A percentile compares a stretch with the other conserved stretches of the same genome.
These are phyloP conservation scores for Cladosporium sp. DNA, from an alignment of 2,329 filamentous ascomycete species.

Conservation along the genomic window DNA sequence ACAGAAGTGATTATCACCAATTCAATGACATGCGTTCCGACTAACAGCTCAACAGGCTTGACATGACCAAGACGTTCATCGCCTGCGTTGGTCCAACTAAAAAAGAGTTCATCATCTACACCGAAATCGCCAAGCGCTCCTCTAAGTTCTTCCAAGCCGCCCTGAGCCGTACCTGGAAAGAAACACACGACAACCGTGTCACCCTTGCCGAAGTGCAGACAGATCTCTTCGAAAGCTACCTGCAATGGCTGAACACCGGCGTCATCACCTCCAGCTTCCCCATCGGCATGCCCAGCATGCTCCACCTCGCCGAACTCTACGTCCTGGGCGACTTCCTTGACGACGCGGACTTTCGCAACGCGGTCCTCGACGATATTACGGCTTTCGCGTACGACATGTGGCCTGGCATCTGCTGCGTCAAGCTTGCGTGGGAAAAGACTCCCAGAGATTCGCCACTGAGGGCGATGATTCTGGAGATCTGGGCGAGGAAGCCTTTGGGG, in stretches of 20 bases:
- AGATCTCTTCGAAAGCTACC: slow-evolving; percentile 25
- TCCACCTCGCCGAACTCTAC: neutral
- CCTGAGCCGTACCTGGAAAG: slow-evolving; percentile 22
- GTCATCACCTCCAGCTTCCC: slow-evolving; percentile 13
- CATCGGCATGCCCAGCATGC: neutral
- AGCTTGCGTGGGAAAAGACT: neutral
- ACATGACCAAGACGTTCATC: neutral
- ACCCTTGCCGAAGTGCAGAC: slow-evolving; percentile 21
- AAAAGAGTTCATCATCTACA: neutral
- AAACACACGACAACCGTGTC: slow-evolving; percentile 19
- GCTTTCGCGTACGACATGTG: neutral
- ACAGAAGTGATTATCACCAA: neutral
- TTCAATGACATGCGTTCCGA: neutral
- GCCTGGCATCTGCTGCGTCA: neutral
- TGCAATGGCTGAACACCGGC: slow-evolving; percentile 28
- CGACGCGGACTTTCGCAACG: neutral
- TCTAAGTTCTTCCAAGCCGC: slow-evolving; percentile 27
- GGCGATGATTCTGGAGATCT: neutral
- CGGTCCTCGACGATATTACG: neutral
- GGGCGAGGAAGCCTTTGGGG: neutral
- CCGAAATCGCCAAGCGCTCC: neutral
- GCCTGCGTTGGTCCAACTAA: neutral
- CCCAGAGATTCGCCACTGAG: neutral
- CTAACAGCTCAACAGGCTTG: neutral
- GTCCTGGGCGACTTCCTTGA: neutral